Conservation (phyloP, 306 rosid species). For the Prinsepia uniflora region DNA sequence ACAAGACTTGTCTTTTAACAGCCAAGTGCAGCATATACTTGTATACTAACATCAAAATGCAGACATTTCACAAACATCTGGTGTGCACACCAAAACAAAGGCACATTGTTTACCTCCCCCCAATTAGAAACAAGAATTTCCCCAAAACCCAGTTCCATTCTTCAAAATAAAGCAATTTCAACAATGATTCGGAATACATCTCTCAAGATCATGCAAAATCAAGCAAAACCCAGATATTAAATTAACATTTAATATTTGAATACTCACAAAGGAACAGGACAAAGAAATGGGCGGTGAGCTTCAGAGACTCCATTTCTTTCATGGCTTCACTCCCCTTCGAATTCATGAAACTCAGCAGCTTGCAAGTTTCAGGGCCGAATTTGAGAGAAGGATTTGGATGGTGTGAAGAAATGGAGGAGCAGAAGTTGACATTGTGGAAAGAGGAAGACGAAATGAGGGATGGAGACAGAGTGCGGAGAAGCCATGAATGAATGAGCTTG, state of each 20-base stretch:
- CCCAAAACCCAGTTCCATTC: slow-evolving; percentile 15
- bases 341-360: neutral
- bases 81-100: neutral
- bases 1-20: too few species aligned
- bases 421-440: neutral
- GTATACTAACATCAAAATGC: neutral
- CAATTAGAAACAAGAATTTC: neutral
- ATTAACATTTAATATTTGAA: neutral
- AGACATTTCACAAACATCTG: slow-evolving; percentile 2
- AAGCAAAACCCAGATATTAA: slow-evolving; percentile 21
- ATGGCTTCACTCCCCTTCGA: slow-evolving; percentile 27
- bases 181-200: slow-evolving; percentile 8
- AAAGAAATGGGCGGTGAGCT: slow-evolving; percentile 24
- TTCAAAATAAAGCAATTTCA: slow-evolving; percentile 7
- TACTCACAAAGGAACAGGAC: slow-evolving; percentile 51
- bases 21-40: slow-evolving; percentile 3
- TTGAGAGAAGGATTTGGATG: slow-evolving; percentile 18
- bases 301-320: slow-evolving; percentile 30
- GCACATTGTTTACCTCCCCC: neutral
- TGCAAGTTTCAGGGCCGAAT: slow-evolving; percentile 28
- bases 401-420: slow-evolving; percentile 18
- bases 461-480: slow-evolving; percentile 31
- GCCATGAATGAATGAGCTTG: slow-evolving; percentile 64
- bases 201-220: slow-evolving; percentile 35
- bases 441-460: neutral